Evolutionary conservation across 306 rosid species (phyloP), one percentile per base, ranked within the genome.

Genomic region (Prunus mongolica): DNA sequence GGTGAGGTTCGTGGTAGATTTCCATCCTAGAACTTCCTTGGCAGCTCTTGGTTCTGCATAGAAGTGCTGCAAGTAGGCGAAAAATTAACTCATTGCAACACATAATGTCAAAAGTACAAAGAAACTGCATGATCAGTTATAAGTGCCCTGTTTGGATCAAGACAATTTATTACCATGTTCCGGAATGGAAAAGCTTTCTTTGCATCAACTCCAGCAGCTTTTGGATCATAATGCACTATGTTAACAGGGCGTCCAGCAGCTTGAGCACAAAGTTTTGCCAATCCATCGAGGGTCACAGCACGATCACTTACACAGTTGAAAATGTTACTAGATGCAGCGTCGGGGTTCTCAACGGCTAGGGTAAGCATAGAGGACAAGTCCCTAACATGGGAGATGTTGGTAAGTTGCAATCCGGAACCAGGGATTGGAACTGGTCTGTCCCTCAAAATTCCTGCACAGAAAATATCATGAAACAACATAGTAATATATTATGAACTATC

Each of bases 31-130:
- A 65, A 92, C 88, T 1, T 81, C 88, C 78, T 88, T 84, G 30
- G 97, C 99, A 65, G 97, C 97, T 86, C 97, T 92, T 28, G 99
- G 97, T 66, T 95, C 97, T 4, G 99, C 93, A 68, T 90, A 92
- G 84, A 95, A 92, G 87, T 95, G 97, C 97, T 90, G 93, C 91
- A 82, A 67, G 76, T 51, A 60, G 14, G 63, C 70, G 71, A 6
- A 49, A 41, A 78, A 50, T 71, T 44, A 69, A 50, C 34, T 74
- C 20, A 67, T 67, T 19, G 55, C 16, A 49, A 49, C 19, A 20
- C 22, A 20, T 50, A 80, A 11, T 49, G 68, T 60, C 24, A 41
- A 72, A 24, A 47, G 19, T 45, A 52, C 34, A 45, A 13, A 32
- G 55, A 12, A 10, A 41, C 9, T 60, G 18, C 25, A n/a, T 2